Evolutionary conservation across 768 basidiomycete genomes (phyloP).

Genomic region (Xerocomus potaroensis): DNA sequence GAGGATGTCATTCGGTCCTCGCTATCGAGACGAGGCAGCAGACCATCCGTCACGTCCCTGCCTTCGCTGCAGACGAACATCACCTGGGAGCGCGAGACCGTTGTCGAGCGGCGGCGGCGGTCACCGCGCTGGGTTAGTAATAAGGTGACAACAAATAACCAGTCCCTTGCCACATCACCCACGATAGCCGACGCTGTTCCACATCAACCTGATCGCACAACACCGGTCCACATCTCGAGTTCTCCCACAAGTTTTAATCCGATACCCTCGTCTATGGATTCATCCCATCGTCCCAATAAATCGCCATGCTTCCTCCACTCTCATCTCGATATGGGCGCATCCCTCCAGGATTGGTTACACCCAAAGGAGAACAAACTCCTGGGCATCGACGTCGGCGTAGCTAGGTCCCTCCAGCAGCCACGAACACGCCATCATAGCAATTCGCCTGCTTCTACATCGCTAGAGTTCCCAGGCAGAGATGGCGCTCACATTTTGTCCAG

Average conservation of each 20-base stretch:
- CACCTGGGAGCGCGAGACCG: constrained; percentile 34
- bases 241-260: constrained; percentile 27
- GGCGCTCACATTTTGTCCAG: constrained; percentile 14
- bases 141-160: constrained; percentile 5
- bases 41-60: constrained; percentile 28
- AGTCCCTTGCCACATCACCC: constrained; percentile 14
- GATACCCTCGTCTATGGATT: constrained; percentile 26
- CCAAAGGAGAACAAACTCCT: constrained; percentile 26
- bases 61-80: constrained; percentile 31
- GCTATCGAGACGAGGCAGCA: constrained; percentile 33
- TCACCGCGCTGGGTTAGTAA: constrained; percentile 23
- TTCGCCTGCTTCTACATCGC: constrained; percentile 6
- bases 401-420: constrained; percentile 42
- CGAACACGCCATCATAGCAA: constrained; percentile 7
- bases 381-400: constrained; percentile 43
- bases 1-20: constrained; percentile 32
- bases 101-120: constrained; percentile 34
- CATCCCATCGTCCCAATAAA: constrained; percentile 24
- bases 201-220: constrained; percentile 11
- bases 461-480: constrained; percentile 18
- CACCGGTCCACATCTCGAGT: constrained; percentile 23
- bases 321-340: constrained; percentile 77
- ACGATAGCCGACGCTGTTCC: constrained; percentile 17
- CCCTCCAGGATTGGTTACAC: constrained; percentile 72
- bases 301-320: constrained; percentile 95